Evolutionary conservation across 495 filamentous ascomycete genomes (phyloP).

Genomic region (Filosporella fistucella): DNA sequence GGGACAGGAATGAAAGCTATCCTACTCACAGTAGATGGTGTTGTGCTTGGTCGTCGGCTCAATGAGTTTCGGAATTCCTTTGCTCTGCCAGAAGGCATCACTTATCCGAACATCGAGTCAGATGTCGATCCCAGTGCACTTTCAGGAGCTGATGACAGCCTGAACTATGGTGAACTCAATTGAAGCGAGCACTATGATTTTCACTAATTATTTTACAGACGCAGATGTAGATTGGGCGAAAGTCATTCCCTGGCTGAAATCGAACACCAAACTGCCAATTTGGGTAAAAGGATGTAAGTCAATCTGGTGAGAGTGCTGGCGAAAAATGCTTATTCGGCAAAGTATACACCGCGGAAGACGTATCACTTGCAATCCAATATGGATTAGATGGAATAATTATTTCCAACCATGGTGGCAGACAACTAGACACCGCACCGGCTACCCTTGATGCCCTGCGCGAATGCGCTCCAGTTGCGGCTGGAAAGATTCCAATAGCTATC

Average conservation of each 20-base stretch:
- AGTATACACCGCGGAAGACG: constrained; percentile 56
- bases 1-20: constrained; percentile 30
- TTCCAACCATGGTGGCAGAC: constrained; percentile 67
- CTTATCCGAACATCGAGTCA: constrained; percentile 13
- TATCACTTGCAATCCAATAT: constrained; percentile 43
- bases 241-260: constrained; percentile 45
- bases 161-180: constrained; percentile 2
- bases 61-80: constrained; percentile 34
- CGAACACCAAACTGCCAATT: constrained; percentile 39
- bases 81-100: constrained; percentile 4
- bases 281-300: constrained; percentile 49
- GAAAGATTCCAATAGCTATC: constrained; percentile 55
- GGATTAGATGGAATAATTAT: constrained; percentile 55
- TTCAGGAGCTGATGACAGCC: constrained; percentile 2
- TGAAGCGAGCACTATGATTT: not conserved
- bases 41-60: constrained; percentile 24
- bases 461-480: constrained; percentile 52
- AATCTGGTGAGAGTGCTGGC: no score
- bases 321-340: no score
- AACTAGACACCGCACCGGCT: constrained; percentile 48
- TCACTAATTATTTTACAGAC: not conserved
- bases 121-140: not conserved
- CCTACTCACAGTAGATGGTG: constrained; percentile 31
- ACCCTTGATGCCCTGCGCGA: constrained; percentile 42
- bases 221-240: constrained; percentile 10